Evolutionary conservation across 1,139 yeast genomes (phyloP).

Genomic region (Taphrina wiesneri): DNA sequence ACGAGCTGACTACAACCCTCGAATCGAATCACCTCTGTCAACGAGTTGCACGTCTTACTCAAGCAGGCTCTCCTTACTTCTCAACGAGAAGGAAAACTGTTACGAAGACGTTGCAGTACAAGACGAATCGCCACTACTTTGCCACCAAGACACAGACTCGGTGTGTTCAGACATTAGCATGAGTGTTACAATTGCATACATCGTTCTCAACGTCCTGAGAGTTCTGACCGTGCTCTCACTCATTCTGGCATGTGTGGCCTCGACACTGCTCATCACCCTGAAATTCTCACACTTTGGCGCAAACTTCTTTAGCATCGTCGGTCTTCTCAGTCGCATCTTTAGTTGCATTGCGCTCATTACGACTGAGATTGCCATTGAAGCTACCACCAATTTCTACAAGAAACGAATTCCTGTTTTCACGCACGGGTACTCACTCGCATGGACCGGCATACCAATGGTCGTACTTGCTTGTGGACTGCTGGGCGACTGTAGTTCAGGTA

Average conservation of each 20-base stretch:
- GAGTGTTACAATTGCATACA: constrained; percentile 12
- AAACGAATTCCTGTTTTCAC: constrained; percentile 9
- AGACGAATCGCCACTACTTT: not conserved
- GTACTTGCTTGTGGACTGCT: not conserved
- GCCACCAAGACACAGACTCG: not conserved
- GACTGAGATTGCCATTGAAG: constrained; percentile 7
- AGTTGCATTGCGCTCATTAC: not conserved
- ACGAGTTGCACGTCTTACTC: not conserved
- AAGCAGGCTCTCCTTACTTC: not conserved
- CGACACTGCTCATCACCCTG: constrained; percentile 6
- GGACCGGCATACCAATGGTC: constrained; percentile 28
- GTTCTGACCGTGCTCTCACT: constrained; percentile 7
- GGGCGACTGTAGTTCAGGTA: not conserved
- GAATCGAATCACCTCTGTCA: not conserved
- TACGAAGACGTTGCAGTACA: not conserved
- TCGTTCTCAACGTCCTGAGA: constrained; percentile 27
- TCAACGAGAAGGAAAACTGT: not conserved
- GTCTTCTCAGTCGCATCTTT: not conserved
- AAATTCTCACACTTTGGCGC: constrained; percentile 2
- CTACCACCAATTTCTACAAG: not conserved
- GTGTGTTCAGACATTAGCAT: constrained; percentile 9
- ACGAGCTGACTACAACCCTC: not conserved
- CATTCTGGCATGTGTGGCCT: constrained; percentile 8
- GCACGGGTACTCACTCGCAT: constrained; percentile 11
- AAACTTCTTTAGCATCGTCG: constrained; percentile 16